These are phyloP conservation scores for Wakefieldia striispora DNA, from an alignment of 768 basidiomycete species.

Conservation along the genomic window DNA sequence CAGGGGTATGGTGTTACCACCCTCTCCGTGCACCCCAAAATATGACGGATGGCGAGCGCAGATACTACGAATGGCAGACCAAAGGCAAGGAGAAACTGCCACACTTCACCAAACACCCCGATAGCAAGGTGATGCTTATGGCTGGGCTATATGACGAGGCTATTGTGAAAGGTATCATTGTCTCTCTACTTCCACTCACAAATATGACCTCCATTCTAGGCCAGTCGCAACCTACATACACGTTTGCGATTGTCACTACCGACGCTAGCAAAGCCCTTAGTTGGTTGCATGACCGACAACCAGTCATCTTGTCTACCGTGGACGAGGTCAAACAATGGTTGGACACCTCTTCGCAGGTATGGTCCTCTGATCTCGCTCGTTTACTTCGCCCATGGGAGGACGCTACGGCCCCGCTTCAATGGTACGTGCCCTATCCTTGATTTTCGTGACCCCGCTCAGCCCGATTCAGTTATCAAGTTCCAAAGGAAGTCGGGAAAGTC, in stretches of 20 bases:
- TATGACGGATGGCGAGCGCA: constrained; percentile 23
- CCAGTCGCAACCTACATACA: constrained; percentile 58
- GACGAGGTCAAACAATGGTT: constrained; percentile 74
- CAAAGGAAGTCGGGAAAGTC: constrained; percentile 88
- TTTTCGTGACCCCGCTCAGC: background rate
- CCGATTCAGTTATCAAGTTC: constrained; percentile 74
- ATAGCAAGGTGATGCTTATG: constrained; percentile 70
- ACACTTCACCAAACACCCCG: constrained; percentile 72
- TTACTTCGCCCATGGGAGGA: constrained; percentile 64
- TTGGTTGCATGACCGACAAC: constrained; percentile 93
- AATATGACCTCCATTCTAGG: constrained; percentile 34
- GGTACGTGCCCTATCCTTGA: constrained; percentile 43
- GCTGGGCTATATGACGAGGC: constrained; percentile 85
- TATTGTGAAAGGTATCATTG: constrained; percentile 54
- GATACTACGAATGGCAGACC: constrained; percentile 94
- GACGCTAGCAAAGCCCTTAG: constrained; percentile 60
- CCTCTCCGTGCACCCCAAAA: background rate
- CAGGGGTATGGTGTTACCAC: constrained; percentile 53
- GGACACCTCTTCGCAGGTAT: constrained; percentile 65
- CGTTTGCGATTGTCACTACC: constrained; percentile 91
- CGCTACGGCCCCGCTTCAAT: constrained; percentile 52
- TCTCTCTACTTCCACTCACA: background rate
- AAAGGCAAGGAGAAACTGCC: constrained; percentile 79
- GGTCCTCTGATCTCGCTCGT: constrained; percentile 58
- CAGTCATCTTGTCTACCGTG: constrained; percentile 68